phyloP scores from a whole-genome alignment of 2,329 filamentous ascomycete genomes.

The Clonostachys rhizophaga region DNA sequence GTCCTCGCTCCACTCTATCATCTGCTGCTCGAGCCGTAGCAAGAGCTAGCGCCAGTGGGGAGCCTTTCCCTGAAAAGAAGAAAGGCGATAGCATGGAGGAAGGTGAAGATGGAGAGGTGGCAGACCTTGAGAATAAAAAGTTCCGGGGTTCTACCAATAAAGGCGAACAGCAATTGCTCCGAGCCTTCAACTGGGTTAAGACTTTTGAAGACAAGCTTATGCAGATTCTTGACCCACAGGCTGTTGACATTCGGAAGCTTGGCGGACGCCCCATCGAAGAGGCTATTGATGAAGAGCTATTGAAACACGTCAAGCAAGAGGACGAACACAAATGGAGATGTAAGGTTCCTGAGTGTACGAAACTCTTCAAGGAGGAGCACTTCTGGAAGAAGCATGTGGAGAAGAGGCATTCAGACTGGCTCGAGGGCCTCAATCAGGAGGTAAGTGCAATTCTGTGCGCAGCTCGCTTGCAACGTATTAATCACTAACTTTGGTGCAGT shows the following conservation, averaged over 20 bases:
- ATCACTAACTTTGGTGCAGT: slow-evolving; percentile 38
- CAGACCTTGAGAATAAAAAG: slow-evolving; percentile 61
- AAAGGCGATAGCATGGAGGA: slow-evolving; percentile 56
- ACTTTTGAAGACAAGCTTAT: slow-evolving; percentile 96
- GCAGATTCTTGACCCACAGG: slow-evolving; percentile 87
- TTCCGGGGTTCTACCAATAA: slow-evolving; percentile 64
- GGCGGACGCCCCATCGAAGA: slow-evolving; percentile 86
- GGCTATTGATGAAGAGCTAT: slow-evolving; percentile 78
- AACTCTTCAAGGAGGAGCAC: slow-evolving; percentile 93
- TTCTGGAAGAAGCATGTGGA: slow-evolving; percentile 99
- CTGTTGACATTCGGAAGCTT: slow-evolving; percentile 82
- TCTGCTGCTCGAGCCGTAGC: slow-evolving; percentile 81
- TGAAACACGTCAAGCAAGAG: slow-evolving; percentile 91
- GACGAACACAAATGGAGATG: slow-evolving; percentile 96
- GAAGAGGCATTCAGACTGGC: slow-evolving; percentile 90
- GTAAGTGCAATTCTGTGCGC: slow-evolving; percentile 44
- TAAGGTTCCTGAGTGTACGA: slow-evolving; percentile 92
- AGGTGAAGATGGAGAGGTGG: slow-evolving; percentile 45
- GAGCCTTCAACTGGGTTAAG: slow-evolving; percentile 97
- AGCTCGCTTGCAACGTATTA: neutral
- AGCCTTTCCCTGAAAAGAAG: slow-evolving; percentile 81
- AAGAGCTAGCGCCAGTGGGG: slow-evolving; percentile 74
- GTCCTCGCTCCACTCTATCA: slow-evolving; percentile 81
- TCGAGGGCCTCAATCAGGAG: slow-evolving; percentile 74
- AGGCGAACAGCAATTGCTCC: slow-evolving; percentile 84